phyloP scores from a whole-genome alignment of 2,329 filamentous ascomycete species.

The Emydomyces testavorans region DNA sequence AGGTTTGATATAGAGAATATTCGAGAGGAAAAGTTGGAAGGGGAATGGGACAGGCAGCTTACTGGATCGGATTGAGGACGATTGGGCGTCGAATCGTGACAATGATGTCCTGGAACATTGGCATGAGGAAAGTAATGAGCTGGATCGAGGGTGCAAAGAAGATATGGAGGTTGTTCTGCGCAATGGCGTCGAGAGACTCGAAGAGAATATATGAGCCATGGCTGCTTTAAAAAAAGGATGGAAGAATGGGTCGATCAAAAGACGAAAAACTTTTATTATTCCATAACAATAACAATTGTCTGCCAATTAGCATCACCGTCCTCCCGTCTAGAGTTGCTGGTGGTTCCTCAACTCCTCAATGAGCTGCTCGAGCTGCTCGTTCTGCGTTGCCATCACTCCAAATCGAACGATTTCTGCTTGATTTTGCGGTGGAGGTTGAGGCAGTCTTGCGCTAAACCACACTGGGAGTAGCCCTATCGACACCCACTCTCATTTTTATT shows the following conservation, averaged over 20 bases:
- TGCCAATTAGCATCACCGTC: background rate
- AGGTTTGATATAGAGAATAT: background rate
- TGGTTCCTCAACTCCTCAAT: background rate
- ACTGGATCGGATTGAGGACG: constrained; percentile 10
- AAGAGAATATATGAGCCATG: constrained; percentile 18
- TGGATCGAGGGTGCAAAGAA: constrained; percentile 10
- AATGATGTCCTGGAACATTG: constrained; percentile 4
- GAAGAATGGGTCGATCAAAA: background rate
- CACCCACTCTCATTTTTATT: constrained; percentile 8
- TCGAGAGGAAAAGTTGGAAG: background rate
- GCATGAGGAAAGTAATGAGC: constrained; percentile 1
- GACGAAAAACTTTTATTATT: background rate
- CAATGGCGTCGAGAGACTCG: constrained; percentile 28
- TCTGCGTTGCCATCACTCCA: background rate
- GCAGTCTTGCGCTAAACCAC: background rate
- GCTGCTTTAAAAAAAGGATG: background rate
- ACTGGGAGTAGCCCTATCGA: background rate
- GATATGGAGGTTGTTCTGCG: constrained; percentile 14
- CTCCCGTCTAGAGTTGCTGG: background rate
- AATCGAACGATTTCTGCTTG: constrained; percentile 7
- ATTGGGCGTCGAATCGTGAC: constrained; percentile 8
- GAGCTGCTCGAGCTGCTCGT: background rate
- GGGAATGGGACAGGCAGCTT: background rate
- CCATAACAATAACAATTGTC: background rate
- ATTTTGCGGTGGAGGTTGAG: background rate